Base-by-base conservation (phyloP, 2,329 filamentous ascomycete species). In the Berkeleyomyces basicola region DNA sequence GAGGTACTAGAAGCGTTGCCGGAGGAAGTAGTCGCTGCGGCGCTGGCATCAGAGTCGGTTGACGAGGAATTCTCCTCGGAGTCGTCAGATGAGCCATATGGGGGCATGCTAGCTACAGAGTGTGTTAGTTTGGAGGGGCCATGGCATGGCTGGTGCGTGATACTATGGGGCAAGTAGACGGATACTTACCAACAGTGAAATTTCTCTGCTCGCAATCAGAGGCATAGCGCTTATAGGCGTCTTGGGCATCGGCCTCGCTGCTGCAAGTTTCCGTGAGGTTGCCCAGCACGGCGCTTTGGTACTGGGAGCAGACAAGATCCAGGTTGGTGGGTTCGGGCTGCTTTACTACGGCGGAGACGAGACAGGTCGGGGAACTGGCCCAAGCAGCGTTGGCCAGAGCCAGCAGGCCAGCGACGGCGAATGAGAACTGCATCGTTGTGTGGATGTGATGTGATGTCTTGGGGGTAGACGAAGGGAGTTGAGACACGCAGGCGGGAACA, bases 221-320 rank as follows among this genome's bases (percentile, higher is more conserved):
- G 36, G 55, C 63, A 47, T 63, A 67, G 7, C 51, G 11, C 3
- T 64, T n/a, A 9, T 65, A 67, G 39, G 67, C 67, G 1, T 33
- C 49, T 16, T 55, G 43, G n/a, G 62, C 44, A 46, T 64, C 37
- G 14, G 47, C 43, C 7, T 44, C n/a, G 37, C 16, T 36, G 5
- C 49, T 4, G 58, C 67, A 68, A 23, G 59, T 36, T 11, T 11
- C 58, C 1, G 62, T 65, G 53, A 68, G 33, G 9, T 66, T 66
- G 14, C 61, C 55, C 14, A 68, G 51, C 59, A 67, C 59, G 39
- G 59, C 57, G 16, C n/a, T 39, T 61, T 67, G 66, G n/a, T 51
- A 37, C 36, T 62, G 49, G 33, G 59, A 51, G 61, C 67, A 68
- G 36, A 67, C 49, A 7, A 51, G 16, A 49, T 63, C 42, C 16